These are phyloP conservation scores for Talaromyces sp. DNA, from an alignment of 2,329 filamentous ascomycete species.

Conservation along the genomic window DNA sequence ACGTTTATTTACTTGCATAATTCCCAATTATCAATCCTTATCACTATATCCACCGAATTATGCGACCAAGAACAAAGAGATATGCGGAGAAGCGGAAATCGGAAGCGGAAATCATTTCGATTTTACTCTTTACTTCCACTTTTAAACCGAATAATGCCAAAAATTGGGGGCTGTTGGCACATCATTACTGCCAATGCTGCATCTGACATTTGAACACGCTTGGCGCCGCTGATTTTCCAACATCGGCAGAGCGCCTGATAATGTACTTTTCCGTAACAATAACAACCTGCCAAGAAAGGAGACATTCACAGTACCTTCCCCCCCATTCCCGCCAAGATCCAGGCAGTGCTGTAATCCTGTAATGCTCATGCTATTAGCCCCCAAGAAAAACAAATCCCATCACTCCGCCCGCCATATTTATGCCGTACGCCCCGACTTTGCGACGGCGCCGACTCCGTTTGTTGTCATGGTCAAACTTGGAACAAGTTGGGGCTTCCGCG, in stretches of 20 bases:
- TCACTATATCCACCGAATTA: no score
- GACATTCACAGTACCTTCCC: neutral
- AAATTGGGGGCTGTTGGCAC: neutral
- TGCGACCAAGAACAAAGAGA: no score
- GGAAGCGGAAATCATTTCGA: neutral
- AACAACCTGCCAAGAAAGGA: neutral
- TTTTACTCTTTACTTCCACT: no score
- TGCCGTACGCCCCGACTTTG: neutral
- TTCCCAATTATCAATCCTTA: no score
- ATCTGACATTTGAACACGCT: neutral
- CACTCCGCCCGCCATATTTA: neutral
- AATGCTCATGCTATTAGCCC: neutral
- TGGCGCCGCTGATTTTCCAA: neutral
- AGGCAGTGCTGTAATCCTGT: neutral
- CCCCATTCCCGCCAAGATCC: neutral
- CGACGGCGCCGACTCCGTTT: neutral
- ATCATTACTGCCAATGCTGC: neutral
- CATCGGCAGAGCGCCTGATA: no score
- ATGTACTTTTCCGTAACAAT: no score
- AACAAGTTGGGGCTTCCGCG: neutral
- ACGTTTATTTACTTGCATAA: no score
- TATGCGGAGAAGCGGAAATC: neutral
- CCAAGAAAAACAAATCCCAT: neutral
- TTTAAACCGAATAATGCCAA: no score
- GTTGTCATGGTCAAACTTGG: neutral